A percentile compares a stretch with the other conserved stretches of the same genome.
Conservation (phyloP, 306 rosid species). For the Citrullus colocynthis region DNA sequence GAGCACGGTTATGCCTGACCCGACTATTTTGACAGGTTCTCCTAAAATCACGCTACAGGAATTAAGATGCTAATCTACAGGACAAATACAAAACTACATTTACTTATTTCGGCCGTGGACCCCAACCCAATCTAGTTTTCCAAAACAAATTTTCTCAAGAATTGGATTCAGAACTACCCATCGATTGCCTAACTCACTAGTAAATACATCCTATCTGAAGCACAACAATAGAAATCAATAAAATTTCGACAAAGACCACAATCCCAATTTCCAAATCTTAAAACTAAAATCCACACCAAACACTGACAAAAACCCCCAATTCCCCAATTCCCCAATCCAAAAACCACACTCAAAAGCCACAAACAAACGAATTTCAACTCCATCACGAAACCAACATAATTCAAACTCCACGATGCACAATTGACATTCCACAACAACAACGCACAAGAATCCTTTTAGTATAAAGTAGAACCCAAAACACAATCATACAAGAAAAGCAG, state of each 20-base stretch:
- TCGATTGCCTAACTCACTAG: not conserved
- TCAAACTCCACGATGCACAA: not conserved
- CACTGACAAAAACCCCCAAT: not conserved
- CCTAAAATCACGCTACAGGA: not conserved
- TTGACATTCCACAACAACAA: not conserved
- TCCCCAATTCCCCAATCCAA: not conserved
- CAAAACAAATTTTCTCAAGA: not conserved
- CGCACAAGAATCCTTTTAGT: not conserved
- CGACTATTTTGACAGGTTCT: not conserved
- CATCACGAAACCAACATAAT: not conserved
- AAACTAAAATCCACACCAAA: not conserved
- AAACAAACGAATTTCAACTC: not conserved
- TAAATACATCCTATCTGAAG: not conserved
- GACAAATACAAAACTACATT: not conserved
- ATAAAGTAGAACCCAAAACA: not conserved
- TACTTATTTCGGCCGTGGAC: not conserved
- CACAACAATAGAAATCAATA: not conserved
- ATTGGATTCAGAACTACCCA: not conserved
- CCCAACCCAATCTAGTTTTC: not conserved
- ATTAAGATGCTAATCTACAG: not conserved
- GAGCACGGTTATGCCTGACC: not conserved
- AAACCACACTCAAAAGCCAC: not conserved
- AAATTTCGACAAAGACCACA: not conserved
- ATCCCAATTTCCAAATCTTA: not conserved
- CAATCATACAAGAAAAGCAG: not conserved